phyloP scores from a whole-genome alignment of 495 filamentous ascomycete species.

The Margaritispora aquatica region DNA sequence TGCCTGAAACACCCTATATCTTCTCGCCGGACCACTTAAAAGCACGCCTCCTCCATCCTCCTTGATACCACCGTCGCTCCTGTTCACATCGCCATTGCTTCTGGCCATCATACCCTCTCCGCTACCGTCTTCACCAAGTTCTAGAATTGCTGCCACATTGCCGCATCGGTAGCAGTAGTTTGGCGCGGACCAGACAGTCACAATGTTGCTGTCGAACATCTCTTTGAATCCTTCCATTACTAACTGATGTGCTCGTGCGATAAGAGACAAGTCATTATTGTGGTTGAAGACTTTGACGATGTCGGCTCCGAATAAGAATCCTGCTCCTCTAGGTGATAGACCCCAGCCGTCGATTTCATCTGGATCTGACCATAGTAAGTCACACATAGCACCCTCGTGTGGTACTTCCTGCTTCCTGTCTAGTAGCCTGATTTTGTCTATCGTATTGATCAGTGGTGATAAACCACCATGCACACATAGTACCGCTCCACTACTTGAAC shows the following conservation, averaged over 20 bases:
- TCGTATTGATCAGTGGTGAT: conserved; percentile 82
- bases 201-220: conserved; percentile 93
- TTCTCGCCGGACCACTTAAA: conserved; percentile 68
- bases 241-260: conserved; percentile 92
- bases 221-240: conserved; percentile 99
- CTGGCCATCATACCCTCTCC: conserved; percentile 64
- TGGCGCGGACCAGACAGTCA: conserved; percentile 95
- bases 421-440: conserved; percentile 92
- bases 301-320: conserved; percentile 93
- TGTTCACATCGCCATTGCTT: conserved; percentile 72
- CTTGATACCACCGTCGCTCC: conserved; percentile 39
- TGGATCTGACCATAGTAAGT: conserved; percentile 94
- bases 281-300: conserved; percentile 97
- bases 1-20: conserved; percentile 95
- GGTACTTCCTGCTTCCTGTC: conserved; percentile 98
- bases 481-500: conserved; percentile 70
- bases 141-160: conserved; percentile 92
- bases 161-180: conserved; percentile 99
- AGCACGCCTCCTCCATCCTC: conserved; percentile 27
- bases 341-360: conserved; percentile 99
- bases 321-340: conserved; percentile 85
- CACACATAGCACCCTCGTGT: conserved; percentile 98
- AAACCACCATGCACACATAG: conserved; percentile 95
- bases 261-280: conserved; percentile 81
- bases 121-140: conserved; percentile 79